These are phyloP conservation scores for Marchantia paleacea DNA, from an alignment of 225 moss, liverwort and hornwort genomes.

Conservation along the genomic window DNA sequence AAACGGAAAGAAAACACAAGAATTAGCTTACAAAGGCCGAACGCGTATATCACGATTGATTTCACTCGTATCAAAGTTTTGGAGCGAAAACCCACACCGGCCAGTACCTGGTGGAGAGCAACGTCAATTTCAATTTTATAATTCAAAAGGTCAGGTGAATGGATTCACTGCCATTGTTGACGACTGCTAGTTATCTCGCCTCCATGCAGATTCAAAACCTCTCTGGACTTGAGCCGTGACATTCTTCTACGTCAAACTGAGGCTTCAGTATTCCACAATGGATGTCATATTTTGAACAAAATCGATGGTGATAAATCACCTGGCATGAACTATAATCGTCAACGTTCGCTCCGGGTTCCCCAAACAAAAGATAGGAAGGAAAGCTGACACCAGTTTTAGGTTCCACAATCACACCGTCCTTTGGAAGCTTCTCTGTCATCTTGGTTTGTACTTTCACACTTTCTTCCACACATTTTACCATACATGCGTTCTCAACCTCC, in stretches of 20 bases:
- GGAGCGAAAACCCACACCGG: conserved; percentile 43
- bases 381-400: conserved; percentile 46
- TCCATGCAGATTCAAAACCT: too few relatives aligned
- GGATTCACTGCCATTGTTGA: too few relatives aligned
- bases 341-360: conserved; percentile 16
- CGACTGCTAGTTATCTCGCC: background rate
- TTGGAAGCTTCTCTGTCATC: conserved; percentile 24
- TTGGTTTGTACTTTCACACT: conserved; percentile 22
- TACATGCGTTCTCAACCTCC: conserved; percentile 27
- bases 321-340: conserved; percentile 30
- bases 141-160: too few relatives aligned
- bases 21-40: conserved; percentile 43
- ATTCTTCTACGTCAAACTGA: too few relatives aligned
- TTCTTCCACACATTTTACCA: conserved; percentile 27
- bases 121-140: background rate
- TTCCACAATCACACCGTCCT: conserved; percentile 34
- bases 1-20: background rate
- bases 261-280: too few relatives aligned
- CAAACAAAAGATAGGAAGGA: conserved; percentile 29
- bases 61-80: conserved; percentile 42
- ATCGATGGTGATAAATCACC: conserved; percentile 12
- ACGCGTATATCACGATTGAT: conserved; percentile 49
- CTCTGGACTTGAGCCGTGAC: too few relatives aligned
- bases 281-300: background rate
- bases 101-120: conserved; percentile 31